Percentiles rank a stretch among this genome's conserved stretches.
Conservation (phyloP, 495 filamentous ascomycete species). For the Gamarada debralockiae region DNA sequence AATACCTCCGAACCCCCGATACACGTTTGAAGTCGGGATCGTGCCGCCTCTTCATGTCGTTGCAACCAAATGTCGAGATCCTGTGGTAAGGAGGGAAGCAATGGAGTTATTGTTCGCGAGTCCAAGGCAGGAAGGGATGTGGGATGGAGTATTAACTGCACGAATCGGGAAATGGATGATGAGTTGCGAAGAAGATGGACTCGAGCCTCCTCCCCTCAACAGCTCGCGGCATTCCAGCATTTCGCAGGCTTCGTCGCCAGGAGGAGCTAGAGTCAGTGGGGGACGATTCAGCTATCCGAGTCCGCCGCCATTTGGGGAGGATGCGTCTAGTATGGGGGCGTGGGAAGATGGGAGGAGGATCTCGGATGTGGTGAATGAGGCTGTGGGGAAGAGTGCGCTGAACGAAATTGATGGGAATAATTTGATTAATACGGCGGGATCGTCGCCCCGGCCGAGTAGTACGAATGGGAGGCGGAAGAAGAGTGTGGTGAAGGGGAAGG, state of each 20-base stretch:
- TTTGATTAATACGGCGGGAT: not conserved
- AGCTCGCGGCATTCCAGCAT: not conserved
- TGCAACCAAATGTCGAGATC: conserved; percentile 42
- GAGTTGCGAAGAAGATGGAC: conserved; percentile 20
- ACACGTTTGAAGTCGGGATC: conserved; percentile 57
- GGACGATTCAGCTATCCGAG: conserved; percentile 27
- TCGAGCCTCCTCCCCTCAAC: conserved; percentile 87
- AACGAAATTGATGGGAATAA: not conserved
- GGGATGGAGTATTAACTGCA: conserved; percentile 29
- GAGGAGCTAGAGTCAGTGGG: conserved; percentile 61
- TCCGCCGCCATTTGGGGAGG: not conserved
- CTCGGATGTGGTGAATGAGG: not conserved
- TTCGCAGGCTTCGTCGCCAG: not conserved
- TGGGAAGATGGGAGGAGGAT: conserved; percentile 2
- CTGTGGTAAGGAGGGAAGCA: conserved; percentile 37
- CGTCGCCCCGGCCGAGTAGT: not conserved
- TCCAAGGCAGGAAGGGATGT: conserved; percentile 47
- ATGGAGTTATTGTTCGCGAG: conserved; percentile 32
- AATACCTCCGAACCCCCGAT: conserved; percentile 12
- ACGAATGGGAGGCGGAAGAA: not conserved
- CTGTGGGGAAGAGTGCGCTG: not conserved
- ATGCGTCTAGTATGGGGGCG: not conserved
- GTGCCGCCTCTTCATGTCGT: conserved; percentile 34
- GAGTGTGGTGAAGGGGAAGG: not conserved
- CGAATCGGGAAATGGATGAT: conserved; percentile 19